These are phyloP conservation scores for Aspergillus conjunctus DNA, from an alignment of 495 filamentous ascomycete genomes.

Conservation along the genomic window DNA sequence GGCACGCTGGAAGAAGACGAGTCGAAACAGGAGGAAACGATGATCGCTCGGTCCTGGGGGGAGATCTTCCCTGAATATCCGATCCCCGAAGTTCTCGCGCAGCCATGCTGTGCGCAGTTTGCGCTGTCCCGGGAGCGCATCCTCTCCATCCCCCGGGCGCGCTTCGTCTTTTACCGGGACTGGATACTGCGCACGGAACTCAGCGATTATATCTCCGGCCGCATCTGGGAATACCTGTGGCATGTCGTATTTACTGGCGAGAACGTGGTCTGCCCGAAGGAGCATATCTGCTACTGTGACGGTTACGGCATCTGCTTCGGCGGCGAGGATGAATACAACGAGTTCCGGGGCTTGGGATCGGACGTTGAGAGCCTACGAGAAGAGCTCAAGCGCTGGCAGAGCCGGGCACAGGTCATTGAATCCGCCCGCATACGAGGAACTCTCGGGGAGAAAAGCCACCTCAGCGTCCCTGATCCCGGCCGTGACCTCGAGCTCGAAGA, in stretches of 20 bases:
- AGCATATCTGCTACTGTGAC: slow-evolving; percentile 75
- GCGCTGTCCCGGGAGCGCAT: slow-evolving; percentile 57
- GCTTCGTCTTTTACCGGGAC: slow-evolving; percentile 65
- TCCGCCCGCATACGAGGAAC: slow-evolving; percentile 34
- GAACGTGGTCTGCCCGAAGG: slow-evolving; percentile 60
- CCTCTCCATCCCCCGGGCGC: slow-evolving; percentile 56
- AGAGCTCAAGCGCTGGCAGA: slow-evolving; percentile 51
- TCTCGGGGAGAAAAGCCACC: slow-evolving; percentile 32
- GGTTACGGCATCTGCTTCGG: slow-evolving; percentile 80
- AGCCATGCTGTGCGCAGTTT: slow-evolving; percentile 72
- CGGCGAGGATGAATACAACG: slow-evolving; percentile 52
- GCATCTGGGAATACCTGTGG: slow-evolving; percentile 78
- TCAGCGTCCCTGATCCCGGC: slow-evolving; percentile 42
- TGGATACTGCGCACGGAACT: slow-evolving; percentile 67
- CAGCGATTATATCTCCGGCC: slow-evolving; percentile 67
- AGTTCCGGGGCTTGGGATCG: slow-evolving; percentile 46
- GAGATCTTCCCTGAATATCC: slow-evolving; percentile 58
- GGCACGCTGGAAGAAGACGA: slow-evolving; percentile 50
- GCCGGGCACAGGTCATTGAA: slow-evolving; percentile 39
- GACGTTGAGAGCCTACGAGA: slow-evolving; percentile 46
- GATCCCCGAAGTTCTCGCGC: slow-evolving; percentile 56
- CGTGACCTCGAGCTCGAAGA: slow-evolving; percentile 33
- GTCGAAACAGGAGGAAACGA: slow-evolving; percentile 62
- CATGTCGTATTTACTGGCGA: slow-evolving; percentile 67
- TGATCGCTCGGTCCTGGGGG: slow-evolving; percentile 56